phyloP scores from a whole-genome alignment of 2,329 filamentous ascomycete genomes.

The Pseudogymnoascus sp. region DNA sequence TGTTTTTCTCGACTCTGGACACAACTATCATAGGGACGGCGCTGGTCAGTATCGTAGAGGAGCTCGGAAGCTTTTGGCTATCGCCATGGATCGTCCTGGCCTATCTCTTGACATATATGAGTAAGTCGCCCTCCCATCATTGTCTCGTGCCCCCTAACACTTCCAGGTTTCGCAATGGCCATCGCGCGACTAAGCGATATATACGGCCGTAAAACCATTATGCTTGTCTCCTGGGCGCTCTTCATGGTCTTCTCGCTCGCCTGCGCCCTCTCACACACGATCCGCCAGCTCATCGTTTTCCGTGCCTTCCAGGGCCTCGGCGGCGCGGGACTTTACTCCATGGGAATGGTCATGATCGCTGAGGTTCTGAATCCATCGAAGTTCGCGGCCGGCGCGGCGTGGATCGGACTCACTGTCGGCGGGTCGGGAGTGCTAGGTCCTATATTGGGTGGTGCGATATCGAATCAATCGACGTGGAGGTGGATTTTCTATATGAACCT shows the following conservation, averaged over 20 bases:
- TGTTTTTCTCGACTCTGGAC: constrained; percentile 53
- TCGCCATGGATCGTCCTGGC: constrained; percentile 50
- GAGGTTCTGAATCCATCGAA: constrained; percentile 40
- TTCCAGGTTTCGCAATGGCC: constrained; percentile 8
- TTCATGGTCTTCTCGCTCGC: constrained; percentile 12
- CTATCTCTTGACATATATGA: constrained; percentile 35
- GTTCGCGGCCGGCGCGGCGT: constrained; percentile 37
- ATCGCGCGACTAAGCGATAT: constrained; percentile 10
- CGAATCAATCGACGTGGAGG: constrained; percentile 17
- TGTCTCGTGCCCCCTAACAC: neutral
- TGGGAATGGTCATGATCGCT: constrained; percentile 30
- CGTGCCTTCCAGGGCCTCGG: constrained; percentile 28
- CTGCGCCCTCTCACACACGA: constrained; percentile 6
- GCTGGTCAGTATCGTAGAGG: constrained; percentile 46
- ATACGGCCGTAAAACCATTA: constrained; percentile 7
- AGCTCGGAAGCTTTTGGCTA: constrained; percentile 39
- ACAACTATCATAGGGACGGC: constrained; percentile 54
- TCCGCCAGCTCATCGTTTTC: constrained; percentile 20
- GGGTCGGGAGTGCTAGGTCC: constrained; percentile 22
- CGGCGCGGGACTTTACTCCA: constrained; percentile 32
- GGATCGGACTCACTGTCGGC: constrained; percentile 38
- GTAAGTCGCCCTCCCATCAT: neutral
- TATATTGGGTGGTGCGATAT: constrained; percentile 21
- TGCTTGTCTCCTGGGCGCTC: neutral
- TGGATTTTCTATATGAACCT: constrained; percentile 50